Conservation (phyloP, 129 eudicot species). For the carrot (Daucus carota) region DNA sequence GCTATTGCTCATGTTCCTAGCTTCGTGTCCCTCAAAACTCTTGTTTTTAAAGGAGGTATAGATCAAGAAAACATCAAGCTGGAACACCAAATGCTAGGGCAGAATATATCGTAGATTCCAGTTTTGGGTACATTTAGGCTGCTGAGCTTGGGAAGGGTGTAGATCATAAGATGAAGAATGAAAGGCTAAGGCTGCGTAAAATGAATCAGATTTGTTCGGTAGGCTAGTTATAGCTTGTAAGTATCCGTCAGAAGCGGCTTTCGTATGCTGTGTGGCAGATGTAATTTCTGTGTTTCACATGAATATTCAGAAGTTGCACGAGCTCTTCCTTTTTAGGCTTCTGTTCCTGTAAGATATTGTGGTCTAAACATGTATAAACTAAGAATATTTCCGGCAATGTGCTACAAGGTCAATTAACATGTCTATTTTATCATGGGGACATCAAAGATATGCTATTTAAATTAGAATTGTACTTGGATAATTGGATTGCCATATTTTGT, state of each 20-base stretch:
- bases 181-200: background rate
- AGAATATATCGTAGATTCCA: background rate
- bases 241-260: background rate
- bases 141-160: background rate
- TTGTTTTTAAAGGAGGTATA: background rate
- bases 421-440: background rate
- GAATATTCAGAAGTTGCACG: background rate
- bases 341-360: background rate
- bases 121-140: background rate
- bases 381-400: background rate
- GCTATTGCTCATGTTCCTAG: constrained; percentile 20
- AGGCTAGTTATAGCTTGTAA: background rate
- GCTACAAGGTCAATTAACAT: background rate
- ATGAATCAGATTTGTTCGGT: background rate
- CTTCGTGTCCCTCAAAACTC: constrained; percentile 19
- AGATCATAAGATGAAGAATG: background rate
- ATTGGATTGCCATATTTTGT: too few relatives aligned
- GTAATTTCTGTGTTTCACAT: background rate
- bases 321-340: background rate
- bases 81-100: background rate
- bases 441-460: too few relatives aligned
- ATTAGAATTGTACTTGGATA: too few relatives aligned
- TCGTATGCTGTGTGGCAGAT: background rate
- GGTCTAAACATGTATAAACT: background rate
- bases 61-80: constrained; percentile 13